These are phyloP conservation scores for Yamadazyma blattariae DNA, from an alignment of 1,139 yeast species.

Conservation along the genomic window DNA sequence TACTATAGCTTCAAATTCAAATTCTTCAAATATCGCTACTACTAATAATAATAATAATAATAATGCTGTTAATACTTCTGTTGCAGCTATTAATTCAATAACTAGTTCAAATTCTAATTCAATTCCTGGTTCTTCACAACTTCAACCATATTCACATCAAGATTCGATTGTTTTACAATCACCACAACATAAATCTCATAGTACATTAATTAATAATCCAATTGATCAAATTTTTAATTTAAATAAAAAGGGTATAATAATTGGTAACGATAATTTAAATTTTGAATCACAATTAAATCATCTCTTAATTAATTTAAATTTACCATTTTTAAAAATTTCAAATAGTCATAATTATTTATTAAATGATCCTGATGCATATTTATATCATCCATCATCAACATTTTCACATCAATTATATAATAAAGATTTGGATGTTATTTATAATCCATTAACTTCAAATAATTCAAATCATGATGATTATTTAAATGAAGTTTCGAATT, in stretches of 20 bases:
- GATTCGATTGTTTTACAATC: neutral
- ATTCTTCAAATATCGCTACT: no score
- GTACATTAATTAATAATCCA: constrained; percentile 34
- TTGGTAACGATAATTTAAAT: constrained; percentile 48
- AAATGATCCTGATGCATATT: constrained; percentile 44
- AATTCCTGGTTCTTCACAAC: no score
- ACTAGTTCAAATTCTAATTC: neutral
- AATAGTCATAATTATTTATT: constrained; percentile 45
- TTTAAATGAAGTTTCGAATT: constrained; percentile 16
- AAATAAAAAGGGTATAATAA: constrained; percentile 43
- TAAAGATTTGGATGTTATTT: constrained; percentile 39
- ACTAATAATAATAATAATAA: neutral
- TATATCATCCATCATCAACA: constrained; percentile 43
- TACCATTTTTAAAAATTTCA: constrained; percentile 47
- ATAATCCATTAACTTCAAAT: constrained; percentile 41
- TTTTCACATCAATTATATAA: constrained; percentile 39
- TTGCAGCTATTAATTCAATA: no score
- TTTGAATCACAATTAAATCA: constrained; percentile 50
- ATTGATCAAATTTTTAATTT: constrained; percentile 49
- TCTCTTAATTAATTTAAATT: constrained; percentile 41
- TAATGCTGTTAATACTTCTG: neutral
- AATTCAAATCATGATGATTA: constrained; percentile 19
- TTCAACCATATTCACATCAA: constrained; percentile 1
- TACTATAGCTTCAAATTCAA: no score
- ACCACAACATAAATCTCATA: constrained; percentile 8